Evolutionary conservation across 257 asterid species (phyloP).

Genomic region (Solanum pimpinellifolium): DNA sequence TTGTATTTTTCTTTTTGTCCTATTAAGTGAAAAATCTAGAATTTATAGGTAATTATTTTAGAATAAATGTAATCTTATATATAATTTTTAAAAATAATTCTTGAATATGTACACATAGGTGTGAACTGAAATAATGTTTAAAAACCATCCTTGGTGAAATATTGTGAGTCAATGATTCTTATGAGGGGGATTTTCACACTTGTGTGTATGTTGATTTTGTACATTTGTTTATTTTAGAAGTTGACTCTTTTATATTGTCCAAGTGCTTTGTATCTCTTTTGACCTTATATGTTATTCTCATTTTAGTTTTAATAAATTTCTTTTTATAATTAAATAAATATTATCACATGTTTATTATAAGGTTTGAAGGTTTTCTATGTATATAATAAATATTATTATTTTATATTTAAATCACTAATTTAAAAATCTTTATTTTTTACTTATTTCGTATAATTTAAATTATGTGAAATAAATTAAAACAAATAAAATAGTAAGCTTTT

Average conservation of each 20-base stretch:
- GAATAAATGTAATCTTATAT: background rate
- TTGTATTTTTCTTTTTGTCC: background rate
- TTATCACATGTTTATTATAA: background rate
- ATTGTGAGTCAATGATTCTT: background rate
- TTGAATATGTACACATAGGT: background rate
- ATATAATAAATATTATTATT: background rate
- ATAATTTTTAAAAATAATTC: background rate
- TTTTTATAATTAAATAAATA: background rate
- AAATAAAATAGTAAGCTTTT: background rate
- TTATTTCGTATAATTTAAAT: background rate
- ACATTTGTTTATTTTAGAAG: background rate
- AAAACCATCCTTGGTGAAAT: background rate
- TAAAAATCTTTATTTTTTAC: background rate
- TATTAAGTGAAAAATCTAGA: background rate
- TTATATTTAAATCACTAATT: background rate
- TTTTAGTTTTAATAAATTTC: background rate
- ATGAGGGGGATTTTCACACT: background rate
- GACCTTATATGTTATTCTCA: background rate
- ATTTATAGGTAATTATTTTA: background rate
- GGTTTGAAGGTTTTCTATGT: background rate
- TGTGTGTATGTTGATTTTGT: background rate
- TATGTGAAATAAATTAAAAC: background rate
- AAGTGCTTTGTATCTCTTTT: background rate
- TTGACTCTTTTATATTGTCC: background rate
- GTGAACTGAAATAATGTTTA: background rate